phyloP scores from a whole-genome alignment of 192 early-diverging fungal species.

The Piromyces finnis region DNA sequence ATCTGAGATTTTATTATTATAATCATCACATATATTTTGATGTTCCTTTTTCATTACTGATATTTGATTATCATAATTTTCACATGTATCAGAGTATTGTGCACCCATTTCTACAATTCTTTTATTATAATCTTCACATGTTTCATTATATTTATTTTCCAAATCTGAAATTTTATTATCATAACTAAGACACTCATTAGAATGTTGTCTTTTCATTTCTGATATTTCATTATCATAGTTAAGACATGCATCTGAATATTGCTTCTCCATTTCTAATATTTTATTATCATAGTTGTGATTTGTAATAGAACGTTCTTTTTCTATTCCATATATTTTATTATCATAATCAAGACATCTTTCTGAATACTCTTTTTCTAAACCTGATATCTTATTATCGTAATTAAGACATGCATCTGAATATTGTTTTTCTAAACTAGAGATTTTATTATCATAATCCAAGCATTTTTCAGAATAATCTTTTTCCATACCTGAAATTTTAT shows the following conservation, averaged over 20 bases:
- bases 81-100: not conserved
- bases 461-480: not conserved
- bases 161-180: not conserved
- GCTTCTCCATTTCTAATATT: not conserved
- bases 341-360: not conserved
- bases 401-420: not conserved
- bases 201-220: not conserved
- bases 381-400: not conserved
- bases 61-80: not conserved
- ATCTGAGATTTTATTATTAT: not conserved
- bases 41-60: not conserved
- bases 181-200: not conserved
- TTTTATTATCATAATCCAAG: not conserved
- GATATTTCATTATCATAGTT: not conserved
- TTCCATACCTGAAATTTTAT: not conserved
- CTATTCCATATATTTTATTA: not conserved
- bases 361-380: not conserved
- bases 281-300: not conserved
- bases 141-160: not conserved
- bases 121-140: not conserved
- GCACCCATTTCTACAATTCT: not conserved
- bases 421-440: not conserved
- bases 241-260: not conserved
- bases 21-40: not conserved
- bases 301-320: not conserved